These are phyloP conservation scores for Helotiales sp. DNA, from an alignment of 2,329 filamentous ascomycete species.

Conservation along the genomic window DNA sequence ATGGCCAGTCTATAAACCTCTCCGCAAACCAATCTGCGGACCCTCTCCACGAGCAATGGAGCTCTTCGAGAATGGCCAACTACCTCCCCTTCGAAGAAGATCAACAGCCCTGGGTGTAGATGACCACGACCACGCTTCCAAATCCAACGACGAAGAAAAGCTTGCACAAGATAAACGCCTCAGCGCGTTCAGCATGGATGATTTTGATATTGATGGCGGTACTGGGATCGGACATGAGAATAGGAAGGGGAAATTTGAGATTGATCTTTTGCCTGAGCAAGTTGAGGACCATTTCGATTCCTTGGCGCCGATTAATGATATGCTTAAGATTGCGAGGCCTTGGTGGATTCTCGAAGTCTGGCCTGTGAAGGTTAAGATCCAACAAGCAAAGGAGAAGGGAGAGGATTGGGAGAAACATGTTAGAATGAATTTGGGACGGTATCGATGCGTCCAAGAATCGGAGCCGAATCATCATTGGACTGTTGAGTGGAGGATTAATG, in stretches of 20 bases:
- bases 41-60: conserved; percentile 40
- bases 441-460: conserved; percentile 38
- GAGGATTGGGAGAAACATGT: conserved; percentile 39
- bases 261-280: conserved; percentile 39
- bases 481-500: conserved; percentile 38
- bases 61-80: conserved; percentile 35
- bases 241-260: not conserved
- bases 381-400: conserved; percentile 20
- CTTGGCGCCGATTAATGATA: conserved; percentile 42
- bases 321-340: conserved; percentile 37
- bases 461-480: conserved; percentile 46
- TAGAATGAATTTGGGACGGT: conserved; percentile 40
- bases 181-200: no score
- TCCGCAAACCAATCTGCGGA: conserved; percentile 33
- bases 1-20: conserved; percentile 40
- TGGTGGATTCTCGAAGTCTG: conserved; percentile 47
- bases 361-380: conserved; percentile 42
- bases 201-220: not conserved
- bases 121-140: not conserved
- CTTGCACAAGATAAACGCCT: no score
- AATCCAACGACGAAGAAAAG: not conserved
- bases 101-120: conserved; percentile 33
- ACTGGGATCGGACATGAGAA: not conserved
- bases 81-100: conserved; percentile 37
- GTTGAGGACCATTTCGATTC: conserved; percentile 45